These are phyloP conservation scores for Pilobolus umbonatus DNA, from an alignment of 192 early-diverging fungal species.

Conservation along the genomic window DNA sequence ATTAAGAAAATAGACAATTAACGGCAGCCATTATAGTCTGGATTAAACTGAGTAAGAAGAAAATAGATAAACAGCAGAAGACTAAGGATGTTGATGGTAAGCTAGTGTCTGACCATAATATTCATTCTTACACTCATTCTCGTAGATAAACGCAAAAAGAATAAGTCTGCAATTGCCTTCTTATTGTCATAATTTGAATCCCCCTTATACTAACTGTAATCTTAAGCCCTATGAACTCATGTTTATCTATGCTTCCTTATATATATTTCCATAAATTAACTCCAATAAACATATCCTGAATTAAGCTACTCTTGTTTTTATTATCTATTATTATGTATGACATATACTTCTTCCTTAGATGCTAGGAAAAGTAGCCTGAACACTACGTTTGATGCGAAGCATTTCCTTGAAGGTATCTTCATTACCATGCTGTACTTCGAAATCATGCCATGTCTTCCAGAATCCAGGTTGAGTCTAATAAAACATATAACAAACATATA, in stretches of 20 bases:
- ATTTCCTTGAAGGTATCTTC: constrained; percentile 99
- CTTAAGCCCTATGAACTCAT: no score
- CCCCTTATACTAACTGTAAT: not conserved
- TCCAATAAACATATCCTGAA: not conserved
- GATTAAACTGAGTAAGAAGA: constrained; percentile 6
- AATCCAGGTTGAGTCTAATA: constrained; percentile 53
- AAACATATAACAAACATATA: not conserved
- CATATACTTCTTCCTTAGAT: not conserved
- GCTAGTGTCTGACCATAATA: not conserved
- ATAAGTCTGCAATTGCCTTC: constrained; percentile 5
- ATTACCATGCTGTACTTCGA: constrained; percentile 95
- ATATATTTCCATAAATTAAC: not conserved
- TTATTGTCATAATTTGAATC: constrained; percentile 8
- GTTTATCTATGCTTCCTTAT: not conserved
- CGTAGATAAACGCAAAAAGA: not conserved
- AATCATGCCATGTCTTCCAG: constrained; percentile 93
- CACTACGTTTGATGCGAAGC: constrained; percentile 83
- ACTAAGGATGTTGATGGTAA: not conserved
- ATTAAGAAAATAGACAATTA: not conserved
- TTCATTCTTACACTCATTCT: not conserved
- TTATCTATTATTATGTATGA: constrained; percentile 1
- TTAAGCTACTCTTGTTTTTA: not conserved
- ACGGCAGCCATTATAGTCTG: constrained; percentile 2
- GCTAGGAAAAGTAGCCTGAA: constrained; percentile 29
- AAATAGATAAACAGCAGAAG: not conserved